A percentile compares a stretch with the other conserved stretches of the same genome.
phyloP scores from a whole-genome alignment of 2,329 filamentous ascomycete genomes.

The Cytospora piceae region DNA sequence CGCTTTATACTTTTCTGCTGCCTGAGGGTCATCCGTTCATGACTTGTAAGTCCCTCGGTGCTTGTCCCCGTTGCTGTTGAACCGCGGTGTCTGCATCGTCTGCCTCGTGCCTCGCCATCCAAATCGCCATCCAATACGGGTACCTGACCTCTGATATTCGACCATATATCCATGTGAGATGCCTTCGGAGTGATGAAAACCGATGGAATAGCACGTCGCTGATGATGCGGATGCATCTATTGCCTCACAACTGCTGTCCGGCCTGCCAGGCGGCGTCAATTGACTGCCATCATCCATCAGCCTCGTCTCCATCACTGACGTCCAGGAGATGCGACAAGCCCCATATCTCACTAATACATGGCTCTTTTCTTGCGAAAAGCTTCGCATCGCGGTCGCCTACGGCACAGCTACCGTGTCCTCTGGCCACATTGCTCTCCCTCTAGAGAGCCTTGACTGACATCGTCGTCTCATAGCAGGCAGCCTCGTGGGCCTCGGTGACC shows the following conservation, averaged over 20 bases:
- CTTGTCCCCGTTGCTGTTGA: slow-evolving; percentile 35
- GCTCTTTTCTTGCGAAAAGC: slow-evolving; percentile 34
- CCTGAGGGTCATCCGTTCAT: slow-evolving; percentile 50
- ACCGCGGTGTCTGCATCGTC: slow-evolving; percentile 33
- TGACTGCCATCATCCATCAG: slow-evolving; percentile 49
- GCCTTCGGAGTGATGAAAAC: slow-evolving; percentile 35
- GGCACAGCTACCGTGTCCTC: slow-evolving; percentile 35
- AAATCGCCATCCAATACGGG: slow-evolving; percentile 43
- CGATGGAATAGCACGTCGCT: slow-evolving; percentile 43
- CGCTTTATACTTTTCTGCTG: slow-evolving; percentile 36
- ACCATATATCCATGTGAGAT: slow-evolving; percentile 36
- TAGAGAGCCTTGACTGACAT: slow-evolving; percentile 50
- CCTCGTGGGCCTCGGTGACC: slow-evolving; percentile 63
- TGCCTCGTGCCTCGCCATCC: slow-evolving; percentile 40
- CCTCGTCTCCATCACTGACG: slow-evolving; percentile 52
- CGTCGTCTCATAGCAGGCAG: slow-evolving; percentile 60
- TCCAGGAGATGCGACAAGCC: slow-evolving; percentile 49
- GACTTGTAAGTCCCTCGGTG: slow-evolving; percentile 52
- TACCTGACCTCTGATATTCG: slow-evolving; percentile 43
- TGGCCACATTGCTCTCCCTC: slow-evolving; percentile 38
- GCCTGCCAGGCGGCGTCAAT: slow-evolving; percentile 45
- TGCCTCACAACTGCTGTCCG: slow-evolving; percentile 32
- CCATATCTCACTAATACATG: slow-evolving; percentile 38
- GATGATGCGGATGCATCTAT: slow-evolving; percentile 40
- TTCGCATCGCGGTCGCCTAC: slow-evolving; percentile 41